phyloP scores from a whole-genome alignment of 805 yeast species.

The Saccharomycopsis amapae region DNA sequence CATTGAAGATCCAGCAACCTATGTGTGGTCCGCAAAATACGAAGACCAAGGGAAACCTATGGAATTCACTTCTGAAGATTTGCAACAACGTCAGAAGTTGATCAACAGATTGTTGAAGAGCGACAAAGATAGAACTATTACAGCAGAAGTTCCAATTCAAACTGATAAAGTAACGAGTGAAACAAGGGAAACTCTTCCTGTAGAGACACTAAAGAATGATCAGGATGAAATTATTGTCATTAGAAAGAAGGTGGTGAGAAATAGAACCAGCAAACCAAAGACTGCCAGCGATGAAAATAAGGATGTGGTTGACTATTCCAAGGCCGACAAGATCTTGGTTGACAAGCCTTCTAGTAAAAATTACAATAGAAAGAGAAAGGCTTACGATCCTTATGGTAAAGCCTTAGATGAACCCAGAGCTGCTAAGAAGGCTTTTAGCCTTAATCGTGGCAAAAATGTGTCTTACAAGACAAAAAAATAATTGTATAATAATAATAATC shows the following conservation, averaged over 20 bases:
- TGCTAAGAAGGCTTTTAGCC: conserved; percentile 28
- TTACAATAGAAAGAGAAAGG: conserved; percentile 33
- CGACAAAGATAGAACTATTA: neutral
- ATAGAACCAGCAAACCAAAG: conserved; percentile 5
- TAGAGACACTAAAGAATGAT: conserved; percentile 3
- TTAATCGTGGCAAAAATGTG: conserved; percentile 13
- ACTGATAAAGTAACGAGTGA: conserved; percentile 5
- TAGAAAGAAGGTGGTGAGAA: conserved; percentile 10
- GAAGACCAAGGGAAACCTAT: no score
- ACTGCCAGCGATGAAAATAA: conserved; percentile 9
- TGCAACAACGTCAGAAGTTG: no score
- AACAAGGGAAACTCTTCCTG: neutral
- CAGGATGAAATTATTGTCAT: conserved; percentile 18
- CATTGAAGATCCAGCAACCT: neutral
- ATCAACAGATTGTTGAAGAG: neutral
- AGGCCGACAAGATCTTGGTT: conserved; percentile 36
- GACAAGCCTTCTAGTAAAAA: conserved; percentile 21
- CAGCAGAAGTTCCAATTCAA: conserved; percentile 4
- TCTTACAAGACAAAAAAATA: conserved; percentile 12
- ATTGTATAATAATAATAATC: no score
- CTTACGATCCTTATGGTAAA: conserved; percentile 55
- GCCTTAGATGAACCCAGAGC: conserved; percentile 45
- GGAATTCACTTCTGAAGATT: no score
- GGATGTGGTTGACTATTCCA: conserved; percentile 37
- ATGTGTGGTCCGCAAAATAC: conserved; percentile 2